These are phyloP conservation scores for Balamuthia mandrillaris DNA, from an alignment of 208 protist species.

Conservation along the genomic window DNA sequence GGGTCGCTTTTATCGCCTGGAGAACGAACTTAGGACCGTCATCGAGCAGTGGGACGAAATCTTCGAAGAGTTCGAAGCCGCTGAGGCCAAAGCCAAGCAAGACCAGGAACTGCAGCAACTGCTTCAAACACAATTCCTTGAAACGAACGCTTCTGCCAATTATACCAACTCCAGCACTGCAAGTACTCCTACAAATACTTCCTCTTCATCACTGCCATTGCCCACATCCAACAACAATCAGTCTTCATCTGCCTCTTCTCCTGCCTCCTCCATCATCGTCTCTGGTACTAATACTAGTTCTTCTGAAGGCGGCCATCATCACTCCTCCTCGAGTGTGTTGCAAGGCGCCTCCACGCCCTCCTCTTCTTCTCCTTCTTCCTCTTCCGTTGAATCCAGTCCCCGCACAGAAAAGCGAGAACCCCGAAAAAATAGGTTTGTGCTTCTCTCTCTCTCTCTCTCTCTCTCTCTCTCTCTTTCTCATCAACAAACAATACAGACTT, in stretches of 20 bases:
- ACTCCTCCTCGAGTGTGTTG: too few relatives aligned
- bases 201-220: not conserved
- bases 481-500: too few relatives aligned
- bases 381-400: too few relatives aligned
- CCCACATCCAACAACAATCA: not conserved
- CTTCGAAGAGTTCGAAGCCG: not conserved
- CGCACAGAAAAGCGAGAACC: too few relatives aligned
- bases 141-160: not conserved
- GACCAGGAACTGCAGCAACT: not conserved
- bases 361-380: not conserved
- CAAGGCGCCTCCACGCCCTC: not conserved
- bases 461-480: too few relatives aligned
- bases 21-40: constrained; percentile 6
- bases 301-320: not conserved
- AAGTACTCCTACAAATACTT: not conserved
- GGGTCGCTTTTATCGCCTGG: constrained; percentile 9
- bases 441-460: too few relatives aligned
- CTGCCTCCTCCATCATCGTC: not conserved
- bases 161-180: not conserved
- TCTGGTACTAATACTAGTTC: not conserved
- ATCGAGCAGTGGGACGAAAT: not conserved
- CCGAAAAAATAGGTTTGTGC: too few relatives aligned
- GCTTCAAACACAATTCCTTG: not conserved
- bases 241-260: not conserved
- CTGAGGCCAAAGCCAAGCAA: not conserved